Evolutionary conservation across 2,329 filamentous ascomycete species (phyloP).

Genomic region (Penicillium sp.): DNA sequence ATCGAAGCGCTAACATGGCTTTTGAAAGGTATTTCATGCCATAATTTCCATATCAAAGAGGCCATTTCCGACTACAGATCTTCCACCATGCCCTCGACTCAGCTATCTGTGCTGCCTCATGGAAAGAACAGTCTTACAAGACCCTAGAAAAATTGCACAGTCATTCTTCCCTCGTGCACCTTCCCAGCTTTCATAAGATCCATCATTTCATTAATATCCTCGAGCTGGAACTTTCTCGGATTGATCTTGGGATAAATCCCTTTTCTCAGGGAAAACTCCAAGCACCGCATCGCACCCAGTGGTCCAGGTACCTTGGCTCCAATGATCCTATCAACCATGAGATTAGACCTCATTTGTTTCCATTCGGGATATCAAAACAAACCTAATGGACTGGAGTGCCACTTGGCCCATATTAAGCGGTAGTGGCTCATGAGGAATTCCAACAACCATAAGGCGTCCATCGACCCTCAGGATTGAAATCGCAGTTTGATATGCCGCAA

Average conservation of each 20-base stretch:
- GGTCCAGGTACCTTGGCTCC: slow-evolving; percentile 16
- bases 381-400: slow-evolving; percentile 12
- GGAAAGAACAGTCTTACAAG: too few relatives aligned
- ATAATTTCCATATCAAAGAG: too few relatives aligned
- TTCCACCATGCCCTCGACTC: too few relatives aligned
- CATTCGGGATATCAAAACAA: not conserved
- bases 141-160: slow-evolving; percentile 17
- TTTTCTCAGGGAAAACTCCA: slow-evolving; percentile 21
- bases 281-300: slow-evolving; percentile 8
- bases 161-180: slow-evolving; percentile 23
- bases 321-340: slow-evolving; percentile 18
- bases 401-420: slow-evolving; percentile 5
- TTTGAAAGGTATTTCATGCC: too few relatives aligned
- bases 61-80: too few relatives aligned
- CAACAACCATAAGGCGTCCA: slow-evolving; percentile 21
- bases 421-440: slow-evolving; percentile 10
- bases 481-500: slow-evolving; percentile 20
- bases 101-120: too few relatives aligned
- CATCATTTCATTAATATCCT: slow-evolving; percentile 27
- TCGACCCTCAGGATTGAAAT: slow-evolving; percentile 12
- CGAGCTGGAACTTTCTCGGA: slow-evolving; percentile 19
- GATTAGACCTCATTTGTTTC: not conserved
- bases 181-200: slow-evolving; percentile 25
- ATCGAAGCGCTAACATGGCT: too few relatives aligned
- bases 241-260: slow-evolving; percentile 17